Evolutionary conservation across 2,329 filamentous ascomycete species (phyloP).

Genomic region (Diaporthe batatas): DNA sequence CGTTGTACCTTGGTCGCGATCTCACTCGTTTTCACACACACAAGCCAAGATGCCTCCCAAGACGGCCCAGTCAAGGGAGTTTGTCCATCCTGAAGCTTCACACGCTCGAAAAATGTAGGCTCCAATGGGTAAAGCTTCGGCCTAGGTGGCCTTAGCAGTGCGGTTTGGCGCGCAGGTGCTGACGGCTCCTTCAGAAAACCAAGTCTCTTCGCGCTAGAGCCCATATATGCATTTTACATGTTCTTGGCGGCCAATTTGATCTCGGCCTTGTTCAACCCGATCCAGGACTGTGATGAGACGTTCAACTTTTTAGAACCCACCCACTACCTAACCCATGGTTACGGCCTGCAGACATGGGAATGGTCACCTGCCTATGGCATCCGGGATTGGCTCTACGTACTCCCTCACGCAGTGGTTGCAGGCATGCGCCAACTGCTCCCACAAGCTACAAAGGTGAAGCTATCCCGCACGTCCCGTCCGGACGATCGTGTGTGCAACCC

Average conservation of each 20-base stretch:
- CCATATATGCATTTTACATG: slow-evolving; percentile 83
- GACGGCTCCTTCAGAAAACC: slow-evolving; percentile 53
- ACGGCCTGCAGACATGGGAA: slow-evolving; percentile 98
- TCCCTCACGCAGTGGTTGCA: slow-evolving; percentile 80
- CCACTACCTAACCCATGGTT: slow-evolving; percentile 92
- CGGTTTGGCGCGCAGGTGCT: slow-evolving; percentile 9
- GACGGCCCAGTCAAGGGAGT: slow-evolving; percentile 52
- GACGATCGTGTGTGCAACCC: not conserved
- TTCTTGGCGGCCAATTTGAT: slow-evolving; percentile 81
- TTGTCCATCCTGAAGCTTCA: slow-evolving; percentile 62
- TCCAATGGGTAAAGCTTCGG: not conserved
- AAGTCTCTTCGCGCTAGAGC: slow-evolving; percentile 74
- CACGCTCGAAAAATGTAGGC: slow-evolving; percentile 67
- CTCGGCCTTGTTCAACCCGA: slow-evolving; percentile 86
- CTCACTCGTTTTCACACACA: not conserved
- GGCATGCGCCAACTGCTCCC: slow-evolving; percentile 75
- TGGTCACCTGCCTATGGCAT: slow-evolving; percentile 97
- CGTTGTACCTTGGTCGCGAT: not conserved
- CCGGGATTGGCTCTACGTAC: slow-evolving; percentile 92
- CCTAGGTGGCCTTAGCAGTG: not conserved
- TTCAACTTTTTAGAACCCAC: slow-evolving; percentile 99
- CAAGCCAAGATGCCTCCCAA: slow-evolving; percentile 57
- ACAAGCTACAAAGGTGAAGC: slow-evolving; percentile 68
- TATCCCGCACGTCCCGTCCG: too few relatives aligned
- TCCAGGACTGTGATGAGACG: slow-evolving; percentile 98